A percentile compares a stretch with the other conserved stretches of the same genome.
Conservation (phyloP, 148 eudicot genomes). For the Rhododendron ferrugineum region DNA sequence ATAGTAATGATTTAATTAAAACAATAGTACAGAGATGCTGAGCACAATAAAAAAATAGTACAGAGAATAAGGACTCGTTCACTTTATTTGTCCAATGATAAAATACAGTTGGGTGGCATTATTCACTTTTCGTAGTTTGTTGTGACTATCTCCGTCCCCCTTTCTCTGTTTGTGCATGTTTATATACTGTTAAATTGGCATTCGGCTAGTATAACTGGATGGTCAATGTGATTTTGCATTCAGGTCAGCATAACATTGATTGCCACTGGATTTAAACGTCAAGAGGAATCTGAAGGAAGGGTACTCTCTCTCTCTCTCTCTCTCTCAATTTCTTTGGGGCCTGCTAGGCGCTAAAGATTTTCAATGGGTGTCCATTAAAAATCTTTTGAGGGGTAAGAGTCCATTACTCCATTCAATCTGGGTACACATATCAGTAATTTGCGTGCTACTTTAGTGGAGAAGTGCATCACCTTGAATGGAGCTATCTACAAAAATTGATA, state of each 20-base stretch:
- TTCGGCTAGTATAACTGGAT: neutral
- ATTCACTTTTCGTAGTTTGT: neutral
- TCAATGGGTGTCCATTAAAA: neutral
- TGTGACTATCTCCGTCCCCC: neutral
- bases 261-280: slow-evolving; percentile 29
- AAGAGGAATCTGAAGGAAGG: slow-evolving; percentile 20
- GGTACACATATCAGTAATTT: neutral
- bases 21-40: neutral
- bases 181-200: neutral
- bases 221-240: neutral
- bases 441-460: neutral
- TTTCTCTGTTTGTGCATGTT: no score
- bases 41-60: neutral
- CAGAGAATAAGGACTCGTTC: neutral
- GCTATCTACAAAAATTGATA: neutral
- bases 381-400: neutral
- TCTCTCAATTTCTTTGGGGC: neutral
- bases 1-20: neutral
- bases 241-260: slow-evolving; percentile 28
- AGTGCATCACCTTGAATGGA: slow-evolving; percentile 3
- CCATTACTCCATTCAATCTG: neutral
- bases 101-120: neutral
- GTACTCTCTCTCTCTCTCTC: neutral
- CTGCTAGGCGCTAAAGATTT: no score
- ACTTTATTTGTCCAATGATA: neutral